Evolutionary conservation across 805 yeast genomes (phyloP).

Genomic region (Zygotorulaspora chibaensis): DNA sequence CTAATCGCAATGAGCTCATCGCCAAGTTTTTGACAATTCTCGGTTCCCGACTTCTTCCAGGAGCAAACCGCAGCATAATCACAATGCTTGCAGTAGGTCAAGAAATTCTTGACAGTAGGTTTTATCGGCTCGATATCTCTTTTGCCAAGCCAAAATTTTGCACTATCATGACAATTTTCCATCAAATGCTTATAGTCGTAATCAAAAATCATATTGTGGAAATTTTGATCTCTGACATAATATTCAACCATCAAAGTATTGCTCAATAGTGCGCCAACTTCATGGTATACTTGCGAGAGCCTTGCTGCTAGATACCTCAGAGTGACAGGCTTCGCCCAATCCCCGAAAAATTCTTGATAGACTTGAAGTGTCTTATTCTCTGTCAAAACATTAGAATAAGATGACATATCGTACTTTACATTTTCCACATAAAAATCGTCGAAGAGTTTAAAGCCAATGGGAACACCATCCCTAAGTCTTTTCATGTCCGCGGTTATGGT

Average conservation of each 20-base stretch:
- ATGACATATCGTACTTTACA: constrained; percentile 19
- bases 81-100: constrained; percentile 49
- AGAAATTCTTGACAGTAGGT: constrained; percentile 34
- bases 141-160: constrained; percentile 56
- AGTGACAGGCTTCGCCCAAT: constrained; percentile 56
- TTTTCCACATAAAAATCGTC: constrained; percentile 27
- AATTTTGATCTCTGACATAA: constrained; percentile 42
- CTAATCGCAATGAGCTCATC: constrained; percentile 7
- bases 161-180: constrained; percentile 33
- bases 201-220: constrained; percentile 39
- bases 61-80: constrained; percentile 45
- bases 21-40: constrained; percentile 15
- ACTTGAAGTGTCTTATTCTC: constrained; percentile 21
- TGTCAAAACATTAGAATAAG: constrained; percentile 16
- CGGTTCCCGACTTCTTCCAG: constrained; percentile 34
- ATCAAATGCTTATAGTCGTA: constrained; percentile 37
- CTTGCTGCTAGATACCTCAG: constrained; percentile 53
- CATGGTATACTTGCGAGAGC: constrained; percentile 41
- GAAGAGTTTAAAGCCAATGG: constrained; percentile 40
- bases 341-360: constrained; percentile 31
- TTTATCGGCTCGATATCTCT: constrained; percentile 45
- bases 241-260: constrained; percentile 48
- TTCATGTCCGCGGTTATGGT: constrained; percentile 42
- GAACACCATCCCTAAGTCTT: constrained; percentile 43
- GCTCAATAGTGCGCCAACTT: constrained; percentile 33